phyloP scores from a whole-genome alignment of 805 yeast genomes.

The Lipomyces spencermartinsiae region DNA sequence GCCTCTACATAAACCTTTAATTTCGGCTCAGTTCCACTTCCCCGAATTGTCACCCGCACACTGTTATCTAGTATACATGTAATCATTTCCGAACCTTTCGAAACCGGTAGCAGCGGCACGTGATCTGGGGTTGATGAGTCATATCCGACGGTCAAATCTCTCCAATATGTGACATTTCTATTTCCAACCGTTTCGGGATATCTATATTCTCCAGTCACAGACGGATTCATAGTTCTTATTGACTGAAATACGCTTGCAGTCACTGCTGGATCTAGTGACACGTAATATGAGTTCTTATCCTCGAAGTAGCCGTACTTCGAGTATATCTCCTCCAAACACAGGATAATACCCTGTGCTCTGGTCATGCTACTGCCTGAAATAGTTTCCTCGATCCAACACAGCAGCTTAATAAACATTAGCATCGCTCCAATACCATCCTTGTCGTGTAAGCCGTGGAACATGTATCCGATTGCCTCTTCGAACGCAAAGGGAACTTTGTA shows the following conservation, averaged over 20 bases:
- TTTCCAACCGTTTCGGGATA: slow-evolving; percentile 62
- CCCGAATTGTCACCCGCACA: slow-evolving; percentile 83
- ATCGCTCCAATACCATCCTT: slow-evolving; percentile 93
- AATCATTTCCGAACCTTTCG: slow-evolving; percentile 82
- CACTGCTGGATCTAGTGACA: slow-evolving; percentile 59
- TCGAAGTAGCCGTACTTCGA: slow-evolving; percentile 77
- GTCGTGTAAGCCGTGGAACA: slow-evolving; percentile 84
- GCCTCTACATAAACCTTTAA: slow-evolving; percentile 92
- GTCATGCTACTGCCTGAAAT: slow-evolving; percentile 19
- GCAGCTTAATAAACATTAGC: slow-evolving; percentile 73
- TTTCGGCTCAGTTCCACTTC: slow-evolving; percentile 97
- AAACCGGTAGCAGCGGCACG: slow-evolving; percentile 71
- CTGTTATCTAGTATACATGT: slow-evolving; percentile 61
- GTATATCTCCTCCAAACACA: slow-evolving; percentile 60
- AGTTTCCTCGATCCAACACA: slow-evolving; percentile 41
- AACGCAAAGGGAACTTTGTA: slow-evolving; percentile 82
- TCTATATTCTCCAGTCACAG: slow-evolving; percentile 31
- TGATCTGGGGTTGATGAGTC: slow-evolving; percentile 70
- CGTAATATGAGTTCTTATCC: slow-evolving; percentile 86
- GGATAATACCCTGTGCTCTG: slow-evolving; percentile 29
- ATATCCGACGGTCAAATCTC: slow-evolving; percentile 84
- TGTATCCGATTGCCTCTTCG: slow-evolving; percentile 96
- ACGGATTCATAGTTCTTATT: slow-evolving; percentile 50
- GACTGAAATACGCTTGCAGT: slow-evolving; percentile 62
- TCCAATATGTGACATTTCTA: slow-evolving; percentile 66